phyloP scores from a whole-genome alignment of 2,329 filamentous ascomycete genomes.

The Apiospora rasikravindrae region DNA sequence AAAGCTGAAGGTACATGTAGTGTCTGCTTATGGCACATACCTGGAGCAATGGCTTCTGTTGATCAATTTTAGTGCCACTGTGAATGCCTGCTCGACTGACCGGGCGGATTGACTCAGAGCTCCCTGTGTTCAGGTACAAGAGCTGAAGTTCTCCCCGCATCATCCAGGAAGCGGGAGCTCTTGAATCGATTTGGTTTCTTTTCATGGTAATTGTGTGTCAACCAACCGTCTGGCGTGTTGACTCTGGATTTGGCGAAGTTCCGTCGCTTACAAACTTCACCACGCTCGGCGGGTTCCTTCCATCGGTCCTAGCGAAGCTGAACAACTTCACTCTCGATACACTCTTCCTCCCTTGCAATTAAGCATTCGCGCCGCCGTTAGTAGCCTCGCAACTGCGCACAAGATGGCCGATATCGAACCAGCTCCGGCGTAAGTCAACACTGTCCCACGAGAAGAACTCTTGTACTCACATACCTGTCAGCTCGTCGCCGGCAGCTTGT shows the following conservation, averaged over 20 bases:
- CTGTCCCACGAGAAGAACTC: not conserved
- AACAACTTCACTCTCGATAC: not conserved
- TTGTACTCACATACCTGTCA: not conserved
- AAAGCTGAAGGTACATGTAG: not conserved
- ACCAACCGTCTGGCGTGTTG: not conserved
- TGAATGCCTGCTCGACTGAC: not conserved
- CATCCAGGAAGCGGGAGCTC: not conserved
- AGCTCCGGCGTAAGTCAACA: not conserved
- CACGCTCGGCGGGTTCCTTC: not conserved
- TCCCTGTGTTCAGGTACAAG: not conserved
- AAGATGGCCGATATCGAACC: constrained; percentile 5
- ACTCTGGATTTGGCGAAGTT: not conserved
- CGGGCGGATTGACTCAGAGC: not conserved
- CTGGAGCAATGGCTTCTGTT: not conserved
- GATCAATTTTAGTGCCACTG: not conserved
- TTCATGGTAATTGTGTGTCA: not conserved
- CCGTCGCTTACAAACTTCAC: not conserved
- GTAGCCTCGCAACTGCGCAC: not conserved
- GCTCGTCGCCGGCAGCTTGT: not conserved
- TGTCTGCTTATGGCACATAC: not conserved
- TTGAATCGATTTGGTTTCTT: not conserved
- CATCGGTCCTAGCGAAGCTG: not conserved
- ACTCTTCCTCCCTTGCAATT: too few relatives aligned
- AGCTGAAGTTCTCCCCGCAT: not conserved
- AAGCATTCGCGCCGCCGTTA: not conserved